A percentile compares a stretch with the other conserved stretches of the same genome.
These are phyloP conservation scores for Blastocystis sp. DNA, from an alignment of 352 stramenopile genomes.

Conservation along the genomic window DNA sequence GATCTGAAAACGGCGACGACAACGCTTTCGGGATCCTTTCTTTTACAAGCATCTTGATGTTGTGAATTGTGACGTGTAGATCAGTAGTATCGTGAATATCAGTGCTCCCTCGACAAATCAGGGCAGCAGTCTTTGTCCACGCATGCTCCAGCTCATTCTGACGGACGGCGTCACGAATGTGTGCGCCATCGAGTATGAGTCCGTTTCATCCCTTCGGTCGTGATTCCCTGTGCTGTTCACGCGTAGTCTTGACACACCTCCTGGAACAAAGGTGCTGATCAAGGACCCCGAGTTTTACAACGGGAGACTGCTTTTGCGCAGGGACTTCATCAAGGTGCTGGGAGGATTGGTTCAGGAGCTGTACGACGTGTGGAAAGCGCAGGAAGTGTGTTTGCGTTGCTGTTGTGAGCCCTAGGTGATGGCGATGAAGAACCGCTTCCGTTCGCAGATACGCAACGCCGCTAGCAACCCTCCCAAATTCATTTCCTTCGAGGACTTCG, in stretches of 20 bases:
- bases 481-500: conserved; percentile 62
- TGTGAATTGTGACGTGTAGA: background rate
- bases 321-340: conserved; percentile 11
- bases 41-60: background rate
- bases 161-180: conserved; percentile 46
- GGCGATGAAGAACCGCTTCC: conserved; percentile 52
- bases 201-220: background rate
- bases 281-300: conserved; percentile 59
- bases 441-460: conserved; percentile 14
- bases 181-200: conserved; percentile 43
- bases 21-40: background rate
- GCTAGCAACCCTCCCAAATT: conserved; percentile 51
- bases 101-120: conserved; percentile 54
- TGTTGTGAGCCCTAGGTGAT: background rate
- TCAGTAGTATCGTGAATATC: conserved; percentile 36
- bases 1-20: conserved; percentile 6
- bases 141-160: conserved; percentile 17
- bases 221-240: background rate
- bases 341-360: conserved; percentile 34
- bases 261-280: conserved; percentile 53
- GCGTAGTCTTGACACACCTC: conserved; percentile 15
- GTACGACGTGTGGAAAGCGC: conserved; percentile 30
- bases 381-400: background rate
- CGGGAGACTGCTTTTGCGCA: conserved; percentile 2
- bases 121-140: background rate